Conservation (phyloP, 306 rosid genomes). For the Phaseolus lunatus region DNA sequence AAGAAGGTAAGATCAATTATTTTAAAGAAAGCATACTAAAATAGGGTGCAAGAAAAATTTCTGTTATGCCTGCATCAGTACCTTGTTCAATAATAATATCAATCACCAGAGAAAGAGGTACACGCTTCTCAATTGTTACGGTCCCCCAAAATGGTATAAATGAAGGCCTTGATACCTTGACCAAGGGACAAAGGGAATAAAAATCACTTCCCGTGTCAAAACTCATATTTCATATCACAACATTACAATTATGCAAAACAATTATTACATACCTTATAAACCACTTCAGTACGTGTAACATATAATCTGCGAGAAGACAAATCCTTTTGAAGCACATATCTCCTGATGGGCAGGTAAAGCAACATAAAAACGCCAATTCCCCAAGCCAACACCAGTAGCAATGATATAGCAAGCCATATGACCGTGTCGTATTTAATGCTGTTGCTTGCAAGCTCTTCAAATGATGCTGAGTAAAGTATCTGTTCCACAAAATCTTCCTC, state of each 20-base stretch:
- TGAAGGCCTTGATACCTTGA: conserved; percentile 92
- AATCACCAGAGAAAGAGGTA: conserved; percentile 81
- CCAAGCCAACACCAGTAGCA: conserved; percentile 90
- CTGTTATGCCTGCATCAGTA: conserved; percentile 42
- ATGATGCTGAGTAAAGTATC: conserved; percentile 74
- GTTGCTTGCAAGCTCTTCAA: conserved; percentile 74
- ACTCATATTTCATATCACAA: conserved; percentile 28
- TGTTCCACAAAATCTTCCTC: conserved; percentile 59
- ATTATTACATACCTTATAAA: conserved; percentile 69
- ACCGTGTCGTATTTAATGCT: conserved; percentile 75
- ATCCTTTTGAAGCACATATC: conserved; percentile 79
- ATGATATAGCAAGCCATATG: conserved; percentile 86
- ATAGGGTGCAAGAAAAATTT: conserved; percentile 11
- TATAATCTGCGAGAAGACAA: conserved; percentile 74
- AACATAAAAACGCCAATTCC: conserved; percentile 88
- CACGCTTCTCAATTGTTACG: conserved; percentile 65
- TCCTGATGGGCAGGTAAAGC: conserved; percentile 79
- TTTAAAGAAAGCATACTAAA: conserved; percentile 4
- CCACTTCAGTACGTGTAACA: conserved; percentile 79
- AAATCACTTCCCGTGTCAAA: conserved; percentile 17
- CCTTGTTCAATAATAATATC: conserved; percentile 93
- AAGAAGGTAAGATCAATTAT: neutral
- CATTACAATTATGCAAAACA: neutral
- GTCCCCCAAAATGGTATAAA: conserved; percentile 81
- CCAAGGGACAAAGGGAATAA: conserved; percentile 20